Conservation (phyloP, 2,329 filamentous ascomycete species). For the Talaromyces amestolkiae region DNA sequence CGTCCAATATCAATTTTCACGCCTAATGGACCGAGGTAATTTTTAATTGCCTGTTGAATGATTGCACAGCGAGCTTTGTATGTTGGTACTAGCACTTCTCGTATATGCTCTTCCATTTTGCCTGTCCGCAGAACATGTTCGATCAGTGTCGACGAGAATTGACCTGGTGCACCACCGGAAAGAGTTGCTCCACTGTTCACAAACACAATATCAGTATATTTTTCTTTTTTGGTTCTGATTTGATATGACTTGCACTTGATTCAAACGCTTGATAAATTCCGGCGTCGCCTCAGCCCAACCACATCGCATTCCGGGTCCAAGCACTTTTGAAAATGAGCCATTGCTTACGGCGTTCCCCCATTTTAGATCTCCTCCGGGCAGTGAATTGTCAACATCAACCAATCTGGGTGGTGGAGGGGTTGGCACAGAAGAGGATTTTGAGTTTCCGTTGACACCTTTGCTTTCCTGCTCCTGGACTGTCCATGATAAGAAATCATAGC, state of each 20-base stretch:
- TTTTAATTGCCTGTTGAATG: not conserved
- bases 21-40: not conserved
- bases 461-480: not conserved
- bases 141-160: conserved; percentile 6
- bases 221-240: no score
- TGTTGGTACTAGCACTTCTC: conserved; percentile 2
- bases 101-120: not conserved
- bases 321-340: not conserved
- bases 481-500: conserved; percentile 3
- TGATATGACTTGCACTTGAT: not conserved
- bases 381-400: not conserved
- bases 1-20: not conserved
- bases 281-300: conserved; percentile 7
- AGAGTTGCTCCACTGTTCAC: not conserved
- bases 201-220: not conserved
- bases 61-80: not conserved
- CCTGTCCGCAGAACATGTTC: not conserved
- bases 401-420: not conserved
- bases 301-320: conserved; percentile 1
- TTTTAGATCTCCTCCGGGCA: not conserved
- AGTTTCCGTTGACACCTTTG: not conserved
- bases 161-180: conserved; percentile 3
- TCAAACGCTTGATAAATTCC: not conserved
- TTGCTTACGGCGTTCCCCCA: conserved; percentile 2
- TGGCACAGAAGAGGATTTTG: not conserved